These are phyloP conservation scores for Monosporascus sp. DNA, from an alignment of 2,329 filamentous ascomycete species.

Conservation along the genomic window DNA sequence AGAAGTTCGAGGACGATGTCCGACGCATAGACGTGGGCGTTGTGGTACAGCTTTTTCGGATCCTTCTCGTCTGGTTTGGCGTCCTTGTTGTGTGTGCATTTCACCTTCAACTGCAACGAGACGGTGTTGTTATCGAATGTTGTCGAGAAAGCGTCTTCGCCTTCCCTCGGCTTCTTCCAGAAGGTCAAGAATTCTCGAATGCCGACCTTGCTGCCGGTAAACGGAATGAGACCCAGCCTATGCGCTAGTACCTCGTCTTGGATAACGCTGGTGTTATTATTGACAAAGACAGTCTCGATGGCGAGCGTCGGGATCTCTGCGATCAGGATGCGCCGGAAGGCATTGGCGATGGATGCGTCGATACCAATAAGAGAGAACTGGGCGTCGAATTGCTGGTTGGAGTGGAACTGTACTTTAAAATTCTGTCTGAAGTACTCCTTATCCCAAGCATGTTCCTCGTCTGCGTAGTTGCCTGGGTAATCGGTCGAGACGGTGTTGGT, in stretches of 20 bases:
- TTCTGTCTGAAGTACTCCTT: constrained; percentile 65
- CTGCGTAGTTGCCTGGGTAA: constrained; percentile 85
- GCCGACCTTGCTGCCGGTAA: constrained; percentile 73
- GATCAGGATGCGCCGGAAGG: constrained; percentile 93
- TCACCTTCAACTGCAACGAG: constrained; percentile 67
- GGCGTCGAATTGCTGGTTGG: constrained; percentile 70
- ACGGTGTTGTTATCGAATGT: constrained; percentile 82
- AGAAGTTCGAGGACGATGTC: constrained; percentile 73
- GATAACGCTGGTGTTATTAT: constrained; percentile 96
- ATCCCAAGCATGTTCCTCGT: constrained; percentile 80
- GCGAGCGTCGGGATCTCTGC: constrained; percentile 91
- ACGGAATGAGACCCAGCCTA: constrained; percentile 83
- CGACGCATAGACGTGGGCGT: constrained; percentile 76
- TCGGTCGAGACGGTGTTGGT: constrained; percentile 85
- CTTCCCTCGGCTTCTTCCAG: constrained; percentile 65
- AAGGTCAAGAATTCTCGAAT: constrained; percentile 74
- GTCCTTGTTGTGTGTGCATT: constrained; percentile 74
- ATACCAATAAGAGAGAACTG: constrained; percentile 89
- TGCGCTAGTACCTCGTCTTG: constrained; percentile 95
- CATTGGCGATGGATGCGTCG: constrained; percentile 91
- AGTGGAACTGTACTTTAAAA: constrained; percentile 76
- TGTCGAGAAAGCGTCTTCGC: constrained; percentile 55
- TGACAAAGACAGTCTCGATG: constrained; percentile 87
- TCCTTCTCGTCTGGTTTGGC: constrained; percentile 71
- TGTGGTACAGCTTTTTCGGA: constrained; percentile 76